These are phyloP conservation scores for Mortierella sp. DNA, from an alignment of 371 early-diverging fungal species.

Conservation along the genomic window DNA sequence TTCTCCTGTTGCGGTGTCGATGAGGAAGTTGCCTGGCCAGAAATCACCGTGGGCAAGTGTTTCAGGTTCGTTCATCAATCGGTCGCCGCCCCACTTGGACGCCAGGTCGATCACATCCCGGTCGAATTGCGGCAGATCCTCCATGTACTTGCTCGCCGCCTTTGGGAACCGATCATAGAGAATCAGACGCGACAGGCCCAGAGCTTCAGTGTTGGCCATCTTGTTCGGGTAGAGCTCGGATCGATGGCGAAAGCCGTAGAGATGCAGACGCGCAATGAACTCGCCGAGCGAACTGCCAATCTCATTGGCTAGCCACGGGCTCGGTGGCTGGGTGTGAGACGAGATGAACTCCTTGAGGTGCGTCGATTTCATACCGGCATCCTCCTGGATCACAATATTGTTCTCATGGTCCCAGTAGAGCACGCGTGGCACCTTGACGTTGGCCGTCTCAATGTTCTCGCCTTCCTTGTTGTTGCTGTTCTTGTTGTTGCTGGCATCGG, in stretches of 20 bases:
- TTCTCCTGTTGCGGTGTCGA: slow-evolving; percentile 20
- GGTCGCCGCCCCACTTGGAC: slow-evolving; percentile 37
- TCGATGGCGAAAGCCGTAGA: slow-evolving; percentile 36
- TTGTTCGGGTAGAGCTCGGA: slow-evolving; percentile 33
- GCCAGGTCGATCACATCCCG: slow-evolving; percentile 33
- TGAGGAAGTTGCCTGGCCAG: slow-evolving; percentile 42
- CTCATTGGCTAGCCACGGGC: slow-evolving; percentile 22
- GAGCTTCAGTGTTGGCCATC: slow-evolving; percentile 36
- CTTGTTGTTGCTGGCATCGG: slow-evolving; percentile 23
- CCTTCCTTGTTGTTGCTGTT: slow-evolving; percentile 27
- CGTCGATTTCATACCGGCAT: slow-evolving; percentile 29
- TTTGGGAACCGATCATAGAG: slow-evolving; percentile 35
- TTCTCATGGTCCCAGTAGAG: slow-evolving; percentile 31
- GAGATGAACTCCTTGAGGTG: slow-evolving; percentile 43
- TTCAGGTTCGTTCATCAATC: slow-evolving; percentile 42
- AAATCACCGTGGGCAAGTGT: slow-evolving; percentile 38
- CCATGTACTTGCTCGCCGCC: slow-evolving; percentile 29
- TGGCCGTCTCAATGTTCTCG: slow-evolving; percentile 21
- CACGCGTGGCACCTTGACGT: slow-evolving; percentile 36
- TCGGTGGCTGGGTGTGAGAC: slow-evolving; percentile 31
- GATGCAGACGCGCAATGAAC: slow-evolving; percentile 40
- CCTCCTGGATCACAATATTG: slow-evolving; percentile 37
- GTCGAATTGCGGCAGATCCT: slow-evolving; percentile 29
- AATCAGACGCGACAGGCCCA: slow-evolving; percentile 30
- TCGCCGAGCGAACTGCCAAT: slow-evolving; percentile 38